Evolutionary conservation across 148 eudicot genomes (phyloP), one percentile per base, ranked within the genome.

Genomic region (Cornus florida): DNA sequence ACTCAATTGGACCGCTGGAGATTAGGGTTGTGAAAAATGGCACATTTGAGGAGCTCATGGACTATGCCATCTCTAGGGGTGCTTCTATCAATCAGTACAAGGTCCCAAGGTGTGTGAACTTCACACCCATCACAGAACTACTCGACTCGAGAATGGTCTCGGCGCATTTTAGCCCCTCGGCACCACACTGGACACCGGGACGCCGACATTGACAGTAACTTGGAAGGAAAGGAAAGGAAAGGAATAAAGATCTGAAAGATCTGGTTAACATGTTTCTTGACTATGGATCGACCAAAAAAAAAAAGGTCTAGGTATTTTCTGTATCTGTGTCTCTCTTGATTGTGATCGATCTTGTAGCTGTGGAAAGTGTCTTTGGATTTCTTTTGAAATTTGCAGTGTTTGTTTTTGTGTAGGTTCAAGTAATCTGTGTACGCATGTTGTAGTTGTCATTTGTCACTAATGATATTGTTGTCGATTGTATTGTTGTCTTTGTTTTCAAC

Each of bases 21-120:
- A 85, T 85, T 3, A 72, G 82, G 70, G 80, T 85, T 0, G 87
- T 85, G 77, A 71, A 76, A 31, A 85, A 62, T 68, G 87, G 87
- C 3, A 82, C 87, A 16, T 85, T 85, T 69, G 87, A 85, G 70
- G 87, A 85, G 76, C 76, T 85, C 12, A 85, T 85, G 87, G 84
- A 85, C 33, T 85, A 78, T 14, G 82, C 84, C 19, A 85, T 85
- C 28, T 85, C 87, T 12, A 75, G 84, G 67, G 87, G 87, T 20
- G 84, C 87, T 6, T 85, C 87, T 22, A 82, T 85, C 10, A 85
- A 82, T 53, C 87, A 85, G 46, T 85, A 85, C 69, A 85, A 85
- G 66, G 87, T 71, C 4, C 84, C 87, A 70, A 75, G 87, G 35
- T 85, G 87, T 68, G 87, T 85, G 17, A 78, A 68, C 22, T 82